Percentiles rank a stretch among this genome's conserved stretches.
Conservation (phyloP, 768 basidiomycete genomes). For the Leccinum pellstonianum region DNA sequence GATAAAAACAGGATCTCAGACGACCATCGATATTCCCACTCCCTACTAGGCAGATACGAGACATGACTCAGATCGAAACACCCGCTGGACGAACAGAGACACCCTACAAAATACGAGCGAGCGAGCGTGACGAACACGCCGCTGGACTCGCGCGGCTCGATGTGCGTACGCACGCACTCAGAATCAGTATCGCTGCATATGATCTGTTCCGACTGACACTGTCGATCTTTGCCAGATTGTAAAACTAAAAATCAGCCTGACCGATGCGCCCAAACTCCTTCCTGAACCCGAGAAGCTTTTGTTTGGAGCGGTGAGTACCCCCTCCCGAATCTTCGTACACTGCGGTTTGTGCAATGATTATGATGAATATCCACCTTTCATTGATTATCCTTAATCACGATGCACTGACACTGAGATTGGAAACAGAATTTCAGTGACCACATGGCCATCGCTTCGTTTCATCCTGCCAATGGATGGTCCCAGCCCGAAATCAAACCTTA, state of each 20-base stretch:
- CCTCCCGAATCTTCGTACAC: neutral
- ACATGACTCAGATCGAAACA: constrained; percentile 6
- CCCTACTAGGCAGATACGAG: neutral
- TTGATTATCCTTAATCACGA: neutral
- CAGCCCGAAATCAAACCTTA: constrained; percentile 73
- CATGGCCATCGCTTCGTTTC: constrained; percentile 69
- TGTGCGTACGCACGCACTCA: constrained; percentile 12
- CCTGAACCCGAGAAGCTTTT: constrained; percentile 45
- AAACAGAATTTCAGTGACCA: constrained; percentile 50
- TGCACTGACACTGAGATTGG: neutral
- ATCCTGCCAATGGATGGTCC: constrained; percentile 65
- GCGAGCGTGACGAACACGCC: neutral
- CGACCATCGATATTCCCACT: neutral
- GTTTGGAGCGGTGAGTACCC: constrained; percentile 54
- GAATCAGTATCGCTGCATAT: neutral
- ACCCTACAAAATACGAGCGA: neutral
- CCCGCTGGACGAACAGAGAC: constrained; percentile 1
- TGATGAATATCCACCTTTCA: neutral
- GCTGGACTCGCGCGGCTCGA: constrained; percentile 12
- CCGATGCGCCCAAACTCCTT: constrained; percentile 49
- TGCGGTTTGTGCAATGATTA: neutral
- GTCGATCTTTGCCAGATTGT: constrained; percentile 43
- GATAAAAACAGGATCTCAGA: neutral
- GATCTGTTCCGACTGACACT: neutral
- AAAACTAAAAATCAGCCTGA: constrained; percentile 47